Evolutionary conservation across 805 yeast genomes (phyloP).

Genomic region (Lipomyces chichibuensis): DNA sequence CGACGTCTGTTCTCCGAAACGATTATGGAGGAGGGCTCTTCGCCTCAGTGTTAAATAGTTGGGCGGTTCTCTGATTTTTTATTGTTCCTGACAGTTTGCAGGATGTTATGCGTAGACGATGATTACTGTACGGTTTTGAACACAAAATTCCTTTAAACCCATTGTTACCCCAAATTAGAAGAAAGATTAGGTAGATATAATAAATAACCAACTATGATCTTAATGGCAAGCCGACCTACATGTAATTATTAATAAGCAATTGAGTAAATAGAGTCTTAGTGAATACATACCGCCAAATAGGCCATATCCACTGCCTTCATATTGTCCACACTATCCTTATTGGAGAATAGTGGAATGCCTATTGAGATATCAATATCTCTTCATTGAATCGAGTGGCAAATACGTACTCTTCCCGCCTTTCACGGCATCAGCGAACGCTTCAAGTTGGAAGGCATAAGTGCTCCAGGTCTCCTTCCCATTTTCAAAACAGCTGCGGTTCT

Average conservation of each 20-base stretch:
- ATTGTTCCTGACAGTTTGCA: neutral
- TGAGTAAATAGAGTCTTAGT: neutral
- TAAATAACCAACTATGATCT: neutral
- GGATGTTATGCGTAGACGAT: neutral
- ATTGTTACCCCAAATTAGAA: neutral
- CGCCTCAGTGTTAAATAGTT: neutral
- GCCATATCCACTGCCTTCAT: constrained; percentile 33
- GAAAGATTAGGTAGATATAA: neutral
- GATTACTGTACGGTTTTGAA: neutral
- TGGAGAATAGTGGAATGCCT: constrained; percentile 12
- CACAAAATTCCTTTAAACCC: no score
- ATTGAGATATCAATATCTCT: neutral
- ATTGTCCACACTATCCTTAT: constrained; percentile 22
- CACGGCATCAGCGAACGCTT: constrained; percentile 26
- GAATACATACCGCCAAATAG: constrained; percentile 27
- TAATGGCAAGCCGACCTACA: constrained; percentile 10
- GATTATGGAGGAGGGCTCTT: neutral
- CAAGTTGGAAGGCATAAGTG: constrained; percentile 31
- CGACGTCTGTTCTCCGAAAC: neutral
- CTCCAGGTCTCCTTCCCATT: constrained; percentile 27
- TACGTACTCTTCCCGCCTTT: constrained; percentile 11
- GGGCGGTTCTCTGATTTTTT: neutral
- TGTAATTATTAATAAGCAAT: neutral
- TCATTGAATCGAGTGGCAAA: neutral
- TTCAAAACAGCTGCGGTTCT: constrained; percentile 8